Evolutionary conservation across 2,329 filamentous ascomycete species (phyloP).

Genomic region (Cladosporium sp.): DNA sequence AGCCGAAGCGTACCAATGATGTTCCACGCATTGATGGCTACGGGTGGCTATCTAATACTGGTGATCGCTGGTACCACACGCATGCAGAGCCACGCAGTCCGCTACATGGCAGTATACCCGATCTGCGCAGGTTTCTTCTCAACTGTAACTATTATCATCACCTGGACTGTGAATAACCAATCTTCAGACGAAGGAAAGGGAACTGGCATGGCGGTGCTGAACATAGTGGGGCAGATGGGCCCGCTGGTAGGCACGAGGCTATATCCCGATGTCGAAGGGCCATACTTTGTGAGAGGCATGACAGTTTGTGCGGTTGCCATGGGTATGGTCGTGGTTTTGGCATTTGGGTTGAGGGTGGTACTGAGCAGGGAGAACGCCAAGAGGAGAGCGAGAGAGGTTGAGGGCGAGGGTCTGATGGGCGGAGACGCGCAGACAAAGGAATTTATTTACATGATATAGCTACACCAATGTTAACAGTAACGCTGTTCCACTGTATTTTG

Average conservation of each 20-base stretch:
- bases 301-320: conserved; percentile 52
- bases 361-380: conserved; percentile 39
- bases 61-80: conserved; percentile 44
- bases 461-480: not conserved
- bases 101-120: conserved; percentile 77
- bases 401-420: conserved; percentile 23
- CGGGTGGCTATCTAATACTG: conserved; percentile 49
- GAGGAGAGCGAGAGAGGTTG: conserved; percentile 22
- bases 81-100: conserved; percentile 37
- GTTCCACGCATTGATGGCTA: conserved; percentile 66
- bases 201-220: conserved; percentile 75
- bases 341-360: conserved; percentile 44
- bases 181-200: conserved; percentile 67
- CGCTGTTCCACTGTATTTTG: no score
- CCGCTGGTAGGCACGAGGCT: conserved; percentile 60
- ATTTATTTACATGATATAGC: conserved; percentile 22
- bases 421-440: conserved; percentile 6
- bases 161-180: conserved; percentile 89
- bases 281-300: conserved; percentile 53
- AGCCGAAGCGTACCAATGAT: conserved; percentile 67
- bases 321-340: conserved; percentile 47
- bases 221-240: conserved; percentile 78
- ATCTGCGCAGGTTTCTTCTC: conserved; percentile 80
- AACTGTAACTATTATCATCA: conserved; percentile 79
- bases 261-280: conserved; percentile 53